Base-by-base conservation (phyloP, 1,139 yeast species). In the Blastobotrys apis region DNA sequence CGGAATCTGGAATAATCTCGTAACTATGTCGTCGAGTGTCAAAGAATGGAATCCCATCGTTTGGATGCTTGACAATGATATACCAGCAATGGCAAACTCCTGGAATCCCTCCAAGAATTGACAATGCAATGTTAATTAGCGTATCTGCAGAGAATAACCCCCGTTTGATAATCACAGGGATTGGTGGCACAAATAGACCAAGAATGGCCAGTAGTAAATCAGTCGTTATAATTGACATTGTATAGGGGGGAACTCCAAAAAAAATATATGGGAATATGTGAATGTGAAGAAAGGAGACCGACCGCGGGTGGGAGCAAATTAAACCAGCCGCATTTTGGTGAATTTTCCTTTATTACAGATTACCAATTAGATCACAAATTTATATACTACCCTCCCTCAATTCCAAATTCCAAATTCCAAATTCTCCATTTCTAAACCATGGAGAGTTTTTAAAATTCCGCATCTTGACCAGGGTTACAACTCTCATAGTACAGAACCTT, bases 381-480 rank as follows among this genome's bases (percentile, higher is more conserved):
- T n/a, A n/a, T n/a, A n/a, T n/a, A n/a, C n/a, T n/a, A n/a, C n/a
- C n/a, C n/a, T n/a, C n/a, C n/a, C n/a, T n/a, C n/a, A n/a, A n/a
- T n/a, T n/a, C n/a, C n/a, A n/a, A n/a, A n/a, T n/a, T n/a, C n/a
- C n/a, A n/a, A n/a, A n/a, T n/a, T n/a, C n/a, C n/a, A n/a, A n/a
- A n/a, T n/a, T n/a, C n/a, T n/a, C n/a, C n/a, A n/a, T n/a, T n/a
- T n/a, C n/a, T n/a, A n/a, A n/a, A n/a, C n/a, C n/a, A n/a, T n/a
- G n/a, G n/a, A n/a, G n/a, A n/a, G n/a, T 6, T 13, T 23, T 54
- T 57, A 57, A 45, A 51, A 59, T 43, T 68, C 75, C 48, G 69
- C 66, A 62, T 80, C 85, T 69, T 80, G 85, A 49, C 84, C 84
- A 50, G 85, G 84, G 70, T 80, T 80, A 65, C 80, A 73, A 51